Percentiles rank a stretch among this genome's conserved stretches.
phyloP scores from a whole-genome alignment of 352 stramenopile species.

The Nothophytophthora sp. region DNA sequence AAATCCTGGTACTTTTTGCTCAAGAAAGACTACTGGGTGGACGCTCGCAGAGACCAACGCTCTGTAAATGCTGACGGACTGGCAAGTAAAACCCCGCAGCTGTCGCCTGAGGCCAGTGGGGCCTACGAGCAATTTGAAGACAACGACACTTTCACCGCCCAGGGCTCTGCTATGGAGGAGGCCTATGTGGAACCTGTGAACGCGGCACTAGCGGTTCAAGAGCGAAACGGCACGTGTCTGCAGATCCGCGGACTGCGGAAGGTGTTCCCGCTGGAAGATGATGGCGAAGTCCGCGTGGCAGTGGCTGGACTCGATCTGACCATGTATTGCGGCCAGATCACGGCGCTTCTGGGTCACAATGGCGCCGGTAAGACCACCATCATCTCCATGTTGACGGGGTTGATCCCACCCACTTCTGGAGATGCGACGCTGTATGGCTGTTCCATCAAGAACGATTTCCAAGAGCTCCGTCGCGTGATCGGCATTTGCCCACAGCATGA shows the following conservation, averaged over 20 bases:
- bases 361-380: conserved; percentile 91
- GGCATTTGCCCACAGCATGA: conserved; percentile 98
- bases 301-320: conserved; percentile 87
- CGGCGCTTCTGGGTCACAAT: conserved; percentile 87
- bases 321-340: conserved; percentile 94
- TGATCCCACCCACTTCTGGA: conserved; percentile 67
- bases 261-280: conserved; percentile 48
- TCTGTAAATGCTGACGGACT: background rate
- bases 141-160: background rate
- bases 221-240: conserved; percentile 42
- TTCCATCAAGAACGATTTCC: conserved; percentile 79
- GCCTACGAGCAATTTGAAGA: conserved; percentile 18
- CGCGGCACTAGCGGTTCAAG: conserved; percentile 37
- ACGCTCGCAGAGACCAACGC: conserved; percentile 3
- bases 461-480: conserved; percentile 89
- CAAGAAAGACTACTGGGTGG: conserved; percentile 37
- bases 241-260: conserved; percentile 53
- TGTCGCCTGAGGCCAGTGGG: conserved; percentile 25
- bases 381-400: conserved; percentile 93
- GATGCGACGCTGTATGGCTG: conserved; percentile 73
- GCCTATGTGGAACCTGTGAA: conserved; percentile 43
- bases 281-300: conserved; percentile 72
- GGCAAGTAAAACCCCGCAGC: background rate
- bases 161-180: background rate
- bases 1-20: conserved; percentile 93